Evolutionary conservation across 2,329 filamentous ascomycete genomes (phyloP), one percentile per base, ranked within the genome.

Genomic region (Phaeosphaeriaceae sp.): DNA sequence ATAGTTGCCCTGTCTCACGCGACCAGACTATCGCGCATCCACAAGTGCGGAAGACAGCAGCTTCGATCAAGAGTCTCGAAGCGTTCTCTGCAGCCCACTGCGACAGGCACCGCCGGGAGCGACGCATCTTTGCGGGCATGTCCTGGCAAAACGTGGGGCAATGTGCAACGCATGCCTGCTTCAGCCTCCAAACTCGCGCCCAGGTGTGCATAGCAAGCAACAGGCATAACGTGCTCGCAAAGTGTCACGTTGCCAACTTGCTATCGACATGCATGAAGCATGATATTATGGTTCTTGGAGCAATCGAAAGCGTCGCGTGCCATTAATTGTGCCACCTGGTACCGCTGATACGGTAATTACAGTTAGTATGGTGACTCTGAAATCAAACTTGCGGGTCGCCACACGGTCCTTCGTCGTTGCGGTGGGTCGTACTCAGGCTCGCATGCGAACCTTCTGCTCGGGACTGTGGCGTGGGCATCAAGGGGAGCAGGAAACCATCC

Each of bases 341-440:
- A 41, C 53, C 36, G 51, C 42, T 44, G 31, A 22, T 54, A 40
- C 7, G 15, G 36, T 40, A 40, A 45, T 54, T 50, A 56, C 24
- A 15, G 27, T 24, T 47, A 51, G 36, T 25, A 24, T 24, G 52
- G 52, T 49, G 24, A 56, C 57, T 47, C 33, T 53, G 60, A 71
- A 74, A 68, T 54, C 62, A 69, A 72, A 69, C 70, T 59, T 72
- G 71, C 70, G 73, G 72, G 69, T 64, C 63, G 59, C 57, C 56
- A 61, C 61, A 66, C 67, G 58, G n/a, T n/a, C n/a, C 64, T 63
- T 59, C 36, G 36, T 47, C 57, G 50, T 33, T 31, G 48, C 48
- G 57, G 61, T 58, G 58, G 51, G 53, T 52, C 40, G 27, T 56
- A 52, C 51, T 60, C 58, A 56, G 24, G n/a, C 15, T 44, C 52